Evolutionary conservation across 192 early-diverging fungal species (phyloP).

Genomic region (Backusella westeae): DNA sequence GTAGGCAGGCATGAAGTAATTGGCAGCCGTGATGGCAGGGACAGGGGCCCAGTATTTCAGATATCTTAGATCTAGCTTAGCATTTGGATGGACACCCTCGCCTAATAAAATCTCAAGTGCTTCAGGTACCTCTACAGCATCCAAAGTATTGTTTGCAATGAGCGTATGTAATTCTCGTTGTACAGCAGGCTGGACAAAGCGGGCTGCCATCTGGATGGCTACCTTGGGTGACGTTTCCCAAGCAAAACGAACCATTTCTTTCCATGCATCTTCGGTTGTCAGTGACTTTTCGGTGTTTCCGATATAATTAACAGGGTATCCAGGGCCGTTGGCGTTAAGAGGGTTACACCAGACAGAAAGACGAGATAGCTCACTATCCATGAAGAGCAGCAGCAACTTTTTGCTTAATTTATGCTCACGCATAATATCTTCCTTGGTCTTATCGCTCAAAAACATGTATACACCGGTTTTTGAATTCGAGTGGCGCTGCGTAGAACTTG

Average conservation of each 20-base stretch:
- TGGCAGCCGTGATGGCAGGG: conserved; percentile 84
- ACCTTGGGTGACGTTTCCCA: conserved; percentile 80
- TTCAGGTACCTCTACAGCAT: conserved; percentile 67
- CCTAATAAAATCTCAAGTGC: conserved; percentile 73
- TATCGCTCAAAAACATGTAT: conserved; percentile 29
- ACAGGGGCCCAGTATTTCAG: conserved; percentile 89
- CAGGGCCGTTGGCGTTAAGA: conserved; percentile 44
- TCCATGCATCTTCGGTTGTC: conserved; percentile 64
- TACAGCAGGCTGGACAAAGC: conserved; percentile 72
- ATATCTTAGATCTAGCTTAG: conserved; percentile 46
- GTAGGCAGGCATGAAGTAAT: conserved; percentile 70
- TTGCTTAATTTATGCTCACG: conserved; percentile 42
- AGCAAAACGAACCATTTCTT: conserved; percentile 66
- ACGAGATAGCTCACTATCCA: conserved; percentile 86
- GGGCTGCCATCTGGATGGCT: conserved; percentile 70
- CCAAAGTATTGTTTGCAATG: conserved; percentile 57
- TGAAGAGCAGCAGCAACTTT: conserved; percentile 73
- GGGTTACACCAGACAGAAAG: conserved; percentile 84
- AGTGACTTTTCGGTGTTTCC: conserved; percentile 25
- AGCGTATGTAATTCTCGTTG: conserved; percentile 62
- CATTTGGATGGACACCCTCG: conserved; percentile 42
- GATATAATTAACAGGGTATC: conserved; percentile 30
- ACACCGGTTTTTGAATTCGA: not conserved
- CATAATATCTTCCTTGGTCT: conserved; percentile 51
- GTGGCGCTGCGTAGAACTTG: conserved; percentile 26